These are phyloP conservation scores for Aspergillus conjunctus DNA, from an alignment of 495 filamentous ascomycete genomes.

Conservation along the genomic window DNA sequence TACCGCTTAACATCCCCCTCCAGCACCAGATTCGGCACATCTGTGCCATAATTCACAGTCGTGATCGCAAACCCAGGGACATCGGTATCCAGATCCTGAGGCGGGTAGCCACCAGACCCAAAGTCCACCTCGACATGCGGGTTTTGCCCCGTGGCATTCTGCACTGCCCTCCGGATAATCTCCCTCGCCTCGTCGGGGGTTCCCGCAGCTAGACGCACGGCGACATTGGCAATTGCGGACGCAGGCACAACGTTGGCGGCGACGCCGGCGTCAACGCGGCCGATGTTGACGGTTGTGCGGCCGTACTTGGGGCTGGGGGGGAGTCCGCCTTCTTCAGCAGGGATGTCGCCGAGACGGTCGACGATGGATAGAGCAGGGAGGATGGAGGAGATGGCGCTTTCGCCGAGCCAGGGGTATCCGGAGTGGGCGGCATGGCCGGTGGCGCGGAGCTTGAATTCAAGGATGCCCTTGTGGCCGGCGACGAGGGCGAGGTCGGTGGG, in stretches of 20 bases:
- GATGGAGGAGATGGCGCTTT: conserved; percentile 74
- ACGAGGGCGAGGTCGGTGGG: conserved; percentile 87
- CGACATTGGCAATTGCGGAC: conserved; percentile 64
- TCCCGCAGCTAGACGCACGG: conserved; percentile 74
- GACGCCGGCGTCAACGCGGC: conserved; percentile 75
- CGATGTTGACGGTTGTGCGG: conserved; percentile 85
- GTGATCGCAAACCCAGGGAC: conserved; percentile 79
- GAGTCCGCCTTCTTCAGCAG: conserved; percentile 52
- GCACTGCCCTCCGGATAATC: conserved; percentile 57
- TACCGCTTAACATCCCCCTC: conserved; percentile 66
- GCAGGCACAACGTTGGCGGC: conserved; percentile 87
- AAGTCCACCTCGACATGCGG: conserved; percentile 65
- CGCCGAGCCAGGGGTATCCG: conserved; percentile 85
- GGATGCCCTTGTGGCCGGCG: conserved; percentile 84
- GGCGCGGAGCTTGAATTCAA: conserved; percentile 62
- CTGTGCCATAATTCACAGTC: conserved; percentile 89
- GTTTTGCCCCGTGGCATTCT: conserved; percentile 57
- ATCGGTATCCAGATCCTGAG: conserved; percentile 76
- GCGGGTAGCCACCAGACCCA: conserved; percentile 59
- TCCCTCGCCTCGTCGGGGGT: conserved; percentile 55
- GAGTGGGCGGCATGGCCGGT: conserved; percentile 81
- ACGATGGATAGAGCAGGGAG: conserved; percentile 66
- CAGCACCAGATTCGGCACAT: conserved; percentile 73
- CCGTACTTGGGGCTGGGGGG: conserved; percentile 78
- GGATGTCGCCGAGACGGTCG: conserved; percentile 53